Conservation (phyloP, 2,329 filamentous ascomycete genomes). For the Paradendryphiella salina region DNA sequence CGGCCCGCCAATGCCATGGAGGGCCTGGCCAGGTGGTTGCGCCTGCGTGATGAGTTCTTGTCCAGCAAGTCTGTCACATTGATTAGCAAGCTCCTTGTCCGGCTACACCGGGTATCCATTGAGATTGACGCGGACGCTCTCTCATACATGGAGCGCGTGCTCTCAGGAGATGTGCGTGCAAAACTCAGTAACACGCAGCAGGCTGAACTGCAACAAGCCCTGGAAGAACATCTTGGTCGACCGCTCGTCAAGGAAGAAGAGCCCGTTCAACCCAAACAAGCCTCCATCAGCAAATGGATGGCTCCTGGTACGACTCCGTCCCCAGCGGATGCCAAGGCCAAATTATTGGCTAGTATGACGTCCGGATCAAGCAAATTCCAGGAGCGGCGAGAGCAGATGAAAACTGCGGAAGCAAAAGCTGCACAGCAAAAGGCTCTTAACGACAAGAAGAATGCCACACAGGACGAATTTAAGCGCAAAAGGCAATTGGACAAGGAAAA, state of each 20-base stretch:
- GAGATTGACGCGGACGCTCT: conserved; percentile 65
- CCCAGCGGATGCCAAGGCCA: conserved; percentile 30
- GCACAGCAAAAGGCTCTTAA: conserved; percentile 32
- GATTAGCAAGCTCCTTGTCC: conserved; percentile 79
- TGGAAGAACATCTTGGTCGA: conserved; percentile 58
- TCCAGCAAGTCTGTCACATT: conserved; percentile 80
- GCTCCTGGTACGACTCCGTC: conserved; percentile 34
- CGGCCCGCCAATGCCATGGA: conserved; percentile 67
- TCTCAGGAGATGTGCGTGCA: conserved; percentile 68
- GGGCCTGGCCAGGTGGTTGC: conserved; percentile 80
- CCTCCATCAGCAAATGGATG: conserved; percentile 48
- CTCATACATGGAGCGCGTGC: conserved; percentile 66
- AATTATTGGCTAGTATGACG: conserved; percentile 38
- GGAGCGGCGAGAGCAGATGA: conserved; percentile 33
- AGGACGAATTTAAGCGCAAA: conserved; percentile 67
- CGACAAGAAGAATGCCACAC: conserved; percentile 32
- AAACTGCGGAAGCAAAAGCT: conserved; percentile 27
- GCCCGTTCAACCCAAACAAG: conserved; percentile 47
- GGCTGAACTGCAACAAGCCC: conserved; percentile 71
- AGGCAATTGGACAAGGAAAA: conserved; percentile 76
- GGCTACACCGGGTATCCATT: conserved; percentile 76
- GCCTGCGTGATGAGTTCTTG: conserved; percentile 84
- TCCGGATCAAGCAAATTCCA: conserved; percentile 34
- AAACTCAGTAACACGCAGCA: conserved; percentile 82
- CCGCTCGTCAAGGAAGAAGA: conserved; percentile 41